A percentile compares a stretch with the other conserved stretches of the same genome.
Evolutionary conservation across 1,284 basidiomycete species (phyloP).

Genomic region (Ceratobasidium papillatum): DNA sequence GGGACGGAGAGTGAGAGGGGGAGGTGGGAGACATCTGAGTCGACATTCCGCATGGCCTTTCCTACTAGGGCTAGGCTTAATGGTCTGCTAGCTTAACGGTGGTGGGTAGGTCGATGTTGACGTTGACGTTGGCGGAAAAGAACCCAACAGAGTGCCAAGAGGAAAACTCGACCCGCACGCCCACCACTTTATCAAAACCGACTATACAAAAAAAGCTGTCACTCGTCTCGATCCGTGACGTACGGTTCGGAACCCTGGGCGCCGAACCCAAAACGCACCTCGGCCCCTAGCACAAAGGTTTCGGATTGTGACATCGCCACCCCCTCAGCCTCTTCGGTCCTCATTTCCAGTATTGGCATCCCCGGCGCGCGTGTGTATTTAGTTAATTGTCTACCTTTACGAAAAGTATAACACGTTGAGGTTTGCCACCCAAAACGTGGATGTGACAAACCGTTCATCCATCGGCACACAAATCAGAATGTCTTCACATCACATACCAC

Average conservation of each 20-base stretch:
- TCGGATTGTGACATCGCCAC: background rate
- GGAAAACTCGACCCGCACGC: background rate
- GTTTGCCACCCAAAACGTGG: background rate
- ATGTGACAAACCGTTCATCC: background rate
- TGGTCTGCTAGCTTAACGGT: no score
- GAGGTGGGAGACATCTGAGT: background rate
- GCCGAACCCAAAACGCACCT: no score
- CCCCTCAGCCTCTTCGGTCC: background rate
- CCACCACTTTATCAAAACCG: no score
- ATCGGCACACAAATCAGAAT: background rate
- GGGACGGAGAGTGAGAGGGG: background rate
- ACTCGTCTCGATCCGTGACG: background rate
- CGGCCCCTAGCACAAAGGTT: background rate
- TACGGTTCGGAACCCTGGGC: background rate
- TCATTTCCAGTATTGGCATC: background rate
- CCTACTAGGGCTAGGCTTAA: no score
- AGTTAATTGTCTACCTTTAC: background rate
- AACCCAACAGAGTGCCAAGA: background rate
- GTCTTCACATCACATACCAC: no score
- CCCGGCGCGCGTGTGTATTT: no score
- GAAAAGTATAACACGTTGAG: background rate
- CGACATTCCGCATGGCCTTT: conserved; percentile 15
- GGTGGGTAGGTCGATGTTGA: background rate
- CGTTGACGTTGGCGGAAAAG: background rate
- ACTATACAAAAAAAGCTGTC: background rate